Conservation (phyloP, 306 rosid species). For the Pachyrhizus erosus region DNA sequence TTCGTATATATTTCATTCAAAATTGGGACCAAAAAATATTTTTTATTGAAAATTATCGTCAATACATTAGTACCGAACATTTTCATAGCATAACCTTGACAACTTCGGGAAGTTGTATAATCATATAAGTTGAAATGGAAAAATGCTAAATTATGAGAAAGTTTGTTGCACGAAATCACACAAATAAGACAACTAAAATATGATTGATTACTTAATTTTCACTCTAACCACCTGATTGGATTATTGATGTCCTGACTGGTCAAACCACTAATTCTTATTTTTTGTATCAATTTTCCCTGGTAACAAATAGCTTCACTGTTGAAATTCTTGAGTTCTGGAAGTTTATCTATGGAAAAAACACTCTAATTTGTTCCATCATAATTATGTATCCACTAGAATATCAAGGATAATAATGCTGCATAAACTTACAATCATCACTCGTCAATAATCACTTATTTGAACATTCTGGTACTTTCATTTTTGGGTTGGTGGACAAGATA, state of each 20-base stretch:
- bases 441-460: background rate
- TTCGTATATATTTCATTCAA: background rate
- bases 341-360: background rate
- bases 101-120: background rate
- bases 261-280: background rate
- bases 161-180: background rate
- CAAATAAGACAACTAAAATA: background rate
- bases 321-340: background rate
- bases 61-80: no score
- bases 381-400: background rate
- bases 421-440: background rate
- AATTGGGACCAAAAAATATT: background rate
- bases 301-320: background rate
- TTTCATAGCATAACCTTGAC: background rate
- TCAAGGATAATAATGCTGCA: background rate
- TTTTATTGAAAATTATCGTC: background rate
- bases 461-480: background rate
- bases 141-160: background rate
- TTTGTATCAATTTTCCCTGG: background rate
- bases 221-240: background rate
- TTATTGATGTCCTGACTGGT: background rate
- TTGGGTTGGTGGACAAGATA: constrained; percentile 1
- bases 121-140: background rate
- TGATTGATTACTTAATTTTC: background rate
- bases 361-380: constrained; percentile 4